Evolutionary conservation across 371 early-diverging fungal species (phyloP).

Genomic region (Actinomortierella wolfii): DNA sequence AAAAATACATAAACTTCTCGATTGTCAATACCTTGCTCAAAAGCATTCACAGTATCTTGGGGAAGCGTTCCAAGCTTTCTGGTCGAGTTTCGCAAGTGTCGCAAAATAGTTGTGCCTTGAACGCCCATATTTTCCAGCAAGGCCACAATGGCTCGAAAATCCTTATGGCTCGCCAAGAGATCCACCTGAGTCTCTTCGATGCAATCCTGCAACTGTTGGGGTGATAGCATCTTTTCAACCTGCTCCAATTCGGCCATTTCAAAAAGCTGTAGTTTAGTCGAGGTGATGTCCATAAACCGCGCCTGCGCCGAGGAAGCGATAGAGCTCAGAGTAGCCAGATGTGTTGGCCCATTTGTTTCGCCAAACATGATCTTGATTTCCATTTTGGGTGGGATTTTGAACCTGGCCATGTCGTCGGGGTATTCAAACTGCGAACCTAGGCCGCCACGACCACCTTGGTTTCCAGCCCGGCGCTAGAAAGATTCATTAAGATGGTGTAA

Average conservation of each 20-base stretch:
- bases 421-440: too few relatives aligned
- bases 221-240: conserved; percentile 13
- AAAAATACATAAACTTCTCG: background rate
- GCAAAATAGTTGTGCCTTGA: conserved; percentile 28
- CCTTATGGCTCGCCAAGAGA: conserved; percentile 33
- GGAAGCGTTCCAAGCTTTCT: conserved; percentile 19
- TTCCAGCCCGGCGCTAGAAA: too few relatives aligned
- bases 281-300: background rate
- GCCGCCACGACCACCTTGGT: too few relatives aligned
- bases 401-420: background rate
- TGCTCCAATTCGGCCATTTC: conserved; percentile 29
- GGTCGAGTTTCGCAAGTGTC: conserved; percentile 33
- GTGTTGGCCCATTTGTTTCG: conserved; percentile 13
- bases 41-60: conserved; percentile 32
- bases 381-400: conserved; percentile 28
- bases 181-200: conserved; percentile 11
- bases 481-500: too few relatives aligned
- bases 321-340: conserved; percentile 6
- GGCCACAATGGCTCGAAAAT: conserved; percentile 23
- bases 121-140: conserved; percentile 37
- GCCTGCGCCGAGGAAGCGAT: conserved; percentile 13
- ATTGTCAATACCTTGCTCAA: conserved; percentile 30
- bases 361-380: conserved; percentile 17
- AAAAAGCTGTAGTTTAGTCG: conserved; percentile 3
- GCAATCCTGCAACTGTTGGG: conserved; percentile 9